A percentile compares a stretch with the other conserved stretches of the same genome.
These are phyloP conservation scores for Sarocladiaceae sp. DNA, from an alignment of 2,329 filamentous ascomycete genomes.

Conservation along the genomic window DNA sequence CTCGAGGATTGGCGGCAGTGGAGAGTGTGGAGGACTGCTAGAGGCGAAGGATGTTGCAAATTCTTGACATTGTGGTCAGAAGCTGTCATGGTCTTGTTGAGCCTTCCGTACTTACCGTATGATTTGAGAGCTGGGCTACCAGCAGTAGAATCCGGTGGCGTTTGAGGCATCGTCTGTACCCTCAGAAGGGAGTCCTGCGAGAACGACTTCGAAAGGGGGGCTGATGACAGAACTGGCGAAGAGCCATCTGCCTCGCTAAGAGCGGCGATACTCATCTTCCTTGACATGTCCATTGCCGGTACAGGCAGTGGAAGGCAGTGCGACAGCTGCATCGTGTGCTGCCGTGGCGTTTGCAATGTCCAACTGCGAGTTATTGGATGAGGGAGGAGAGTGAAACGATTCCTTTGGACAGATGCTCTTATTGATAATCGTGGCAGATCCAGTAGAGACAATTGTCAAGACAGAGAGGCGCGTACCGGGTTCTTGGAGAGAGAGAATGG, in stretches of 20 bases:
- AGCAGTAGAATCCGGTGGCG: constrained; percentile 10
- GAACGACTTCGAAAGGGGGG: constrained; percentile 1
- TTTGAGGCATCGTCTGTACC: constrained; percentile 5
- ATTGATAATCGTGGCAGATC: background rate
- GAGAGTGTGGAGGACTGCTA: constrained; percentile 3
- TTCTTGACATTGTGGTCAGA: background rate
- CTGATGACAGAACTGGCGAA: background rate
- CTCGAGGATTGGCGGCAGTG: constrained; percentile 1
- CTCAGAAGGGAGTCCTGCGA: background rate
- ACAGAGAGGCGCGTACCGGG: background rate
- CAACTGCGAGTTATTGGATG: background rate
- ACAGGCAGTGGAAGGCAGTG: background rate
- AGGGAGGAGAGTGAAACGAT: background rate
- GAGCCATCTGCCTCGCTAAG: constrained; percentile 6
- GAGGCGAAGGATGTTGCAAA: background rate
- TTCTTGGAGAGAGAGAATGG: constrained; percentile 7
- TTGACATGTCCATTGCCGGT: background rate
- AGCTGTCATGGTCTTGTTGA: background rate
- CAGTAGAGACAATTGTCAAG: background rate
- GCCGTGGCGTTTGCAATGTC: no score
- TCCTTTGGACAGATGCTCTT: background rate
- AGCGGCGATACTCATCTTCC: constrained; percentile 7
- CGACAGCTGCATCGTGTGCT: constrained; percentile 1
- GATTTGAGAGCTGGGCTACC: constrained; percentile 10
- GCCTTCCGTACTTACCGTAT: constrained; percentile 11